Evolutionary conservation across 768 basidiomycete genomes (phyloP).

Genomic region (Cystofilobasidium capitatum): DNA sequence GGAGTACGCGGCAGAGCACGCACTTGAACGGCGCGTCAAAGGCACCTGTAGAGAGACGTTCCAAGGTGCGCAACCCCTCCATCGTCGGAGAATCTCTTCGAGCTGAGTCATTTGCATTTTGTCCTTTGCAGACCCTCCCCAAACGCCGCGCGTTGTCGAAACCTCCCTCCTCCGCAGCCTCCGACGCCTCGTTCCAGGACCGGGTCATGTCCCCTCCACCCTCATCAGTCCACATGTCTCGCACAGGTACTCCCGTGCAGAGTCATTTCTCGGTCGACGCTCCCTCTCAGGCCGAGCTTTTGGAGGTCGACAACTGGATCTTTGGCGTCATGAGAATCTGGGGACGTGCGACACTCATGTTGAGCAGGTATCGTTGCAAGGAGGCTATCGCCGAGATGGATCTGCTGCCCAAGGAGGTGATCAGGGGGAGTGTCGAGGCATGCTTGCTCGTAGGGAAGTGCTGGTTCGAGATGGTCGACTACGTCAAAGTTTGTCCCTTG

Average conservation of each 20-base stretch:
- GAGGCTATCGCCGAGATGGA: conserved; percentile 67
- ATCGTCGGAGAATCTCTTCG: neutral
- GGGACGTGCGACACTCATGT: conserved; percentile 63
- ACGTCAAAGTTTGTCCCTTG: conserved; percentile 58
- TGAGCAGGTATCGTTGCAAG: conserved; percentile 66
- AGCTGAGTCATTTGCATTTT: neutral
- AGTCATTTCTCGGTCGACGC: neutral
- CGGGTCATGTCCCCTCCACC: neutral
- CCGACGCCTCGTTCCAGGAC: conserved; percentile 5
- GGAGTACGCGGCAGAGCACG: no score
- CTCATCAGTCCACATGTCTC: neutral
- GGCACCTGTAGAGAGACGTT: neutral
- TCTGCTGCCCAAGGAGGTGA: conserved; percentile 61
- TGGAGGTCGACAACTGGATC: conserved; percentile 71
- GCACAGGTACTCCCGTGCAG: conserved; percentile 41
- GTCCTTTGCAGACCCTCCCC: neutral
- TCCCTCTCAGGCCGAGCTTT: conserved; percentile 47
- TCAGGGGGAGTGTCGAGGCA: conserved; percentile 61
- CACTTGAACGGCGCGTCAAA: neutral
- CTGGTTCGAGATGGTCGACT: conserved; percentile 82
- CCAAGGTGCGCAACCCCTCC: neutral
- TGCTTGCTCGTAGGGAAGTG: conserved; percentile 75
- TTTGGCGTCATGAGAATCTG: conserved; percentile 72
- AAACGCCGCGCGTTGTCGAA: conserved; percentile 2
- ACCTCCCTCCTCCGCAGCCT: conserved; percentile 5